These are phyloP conservation scores for Globisporangium cystogenes DNA, from an alignment of 352 stramenopile genomes.

Conservation along the genomic window DNA sequence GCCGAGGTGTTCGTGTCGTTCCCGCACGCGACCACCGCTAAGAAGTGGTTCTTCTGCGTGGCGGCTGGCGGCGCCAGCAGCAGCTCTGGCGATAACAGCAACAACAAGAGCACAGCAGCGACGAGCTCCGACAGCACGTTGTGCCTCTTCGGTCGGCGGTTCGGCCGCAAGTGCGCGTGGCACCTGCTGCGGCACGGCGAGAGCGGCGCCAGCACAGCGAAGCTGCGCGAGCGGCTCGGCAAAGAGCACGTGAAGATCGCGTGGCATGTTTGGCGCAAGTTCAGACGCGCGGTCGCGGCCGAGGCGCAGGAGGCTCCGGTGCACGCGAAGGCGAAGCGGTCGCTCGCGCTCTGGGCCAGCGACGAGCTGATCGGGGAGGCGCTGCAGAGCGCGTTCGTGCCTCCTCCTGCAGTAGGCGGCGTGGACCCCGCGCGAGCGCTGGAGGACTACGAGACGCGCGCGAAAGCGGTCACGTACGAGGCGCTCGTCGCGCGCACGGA, in stretches of 20 bases:
- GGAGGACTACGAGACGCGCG: background rate
- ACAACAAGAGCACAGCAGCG: slow-evolving; percentile 1
- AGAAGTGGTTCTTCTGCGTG: slow-evolving; percentile 73
- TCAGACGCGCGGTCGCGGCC: slow-evolving; percentile 22
- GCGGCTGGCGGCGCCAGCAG: background rate
- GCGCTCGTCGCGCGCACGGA: slow-evolving; percentile 34
- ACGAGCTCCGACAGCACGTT: background rate
- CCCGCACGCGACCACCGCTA: slow-evolving; percentile 52
- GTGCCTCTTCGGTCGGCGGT: slow-evolving; percentile 60
- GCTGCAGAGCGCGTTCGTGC: slow-evolving; percentile 32
- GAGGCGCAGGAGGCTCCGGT: slow-evolving; percentile 3
- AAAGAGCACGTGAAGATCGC: slow-evolving; percentile 62
- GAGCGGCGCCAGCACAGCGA: background rate
- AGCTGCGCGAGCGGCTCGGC: slow-evolving; percentile 37
- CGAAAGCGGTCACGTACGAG: slow-evolving; percentile 28
- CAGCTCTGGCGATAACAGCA: background rate
- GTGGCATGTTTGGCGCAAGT: slow-evolving; percentile 74
- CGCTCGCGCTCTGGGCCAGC: slow-evolving; percentile 53
- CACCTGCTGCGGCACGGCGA: slow-evolving; percentile 28
- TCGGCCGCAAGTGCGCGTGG: slow-evolving; percentile 48
- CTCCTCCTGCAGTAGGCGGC: background rate
- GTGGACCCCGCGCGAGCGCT: background rate
- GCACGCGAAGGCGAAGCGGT: slow-evolving; percentile 49
- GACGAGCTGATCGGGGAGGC: slow-evolving; percentile 52
- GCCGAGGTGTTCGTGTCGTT: slow-evolving; percentile 67